phyloP scores from a whole-genome alignment of 139 green algal genomes.

The Chara braunii region DNA sequence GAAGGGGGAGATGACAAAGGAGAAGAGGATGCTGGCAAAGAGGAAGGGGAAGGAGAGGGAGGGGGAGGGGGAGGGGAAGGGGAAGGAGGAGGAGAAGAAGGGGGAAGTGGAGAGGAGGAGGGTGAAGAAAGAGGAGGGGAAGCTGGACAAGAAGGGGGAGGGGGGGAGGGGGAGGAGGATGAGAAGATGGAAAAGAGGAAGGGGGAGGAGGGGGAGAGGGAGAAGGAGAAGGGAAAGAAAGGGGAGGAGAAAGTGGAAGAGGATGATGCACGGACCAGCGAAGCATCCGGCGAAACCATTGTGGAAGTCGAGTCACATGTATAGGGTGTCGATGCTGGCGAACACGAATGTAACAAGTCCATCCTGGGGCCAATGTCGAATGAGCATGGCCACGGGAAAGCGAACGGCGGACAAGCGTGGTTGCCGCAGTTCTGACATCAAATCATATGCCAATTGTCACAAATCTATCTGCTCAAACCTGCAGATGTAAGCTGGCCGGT shows the following conservation, averaged over 20 bases:
- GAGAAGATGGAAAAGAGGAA: not conserved
- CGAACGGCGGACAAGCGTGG: no score
- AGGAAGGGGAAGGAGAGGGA: not conserved
- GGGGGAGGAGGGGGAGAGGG: not conserved
- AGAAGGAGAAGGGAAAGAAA: not conserved
- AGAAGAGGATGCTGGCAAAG: not conserved
- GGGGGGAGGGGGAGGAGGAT: not conserved
- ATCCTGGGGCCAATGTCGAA: no score
- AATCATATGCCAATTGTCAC: no score
- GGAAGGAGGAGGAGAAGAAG: not conserved
- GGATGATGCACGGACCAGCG: no score
- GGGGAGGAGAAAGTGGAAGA: not conserved
- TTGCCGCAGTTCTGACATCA: no score
- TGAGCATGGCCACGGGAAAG: no score
- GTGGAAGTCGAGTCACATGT: no score
- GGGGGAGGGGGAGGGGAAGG: not conserved
- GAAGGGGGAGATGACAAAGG: not conserved
- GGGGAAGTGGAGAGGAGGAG: not conserved
- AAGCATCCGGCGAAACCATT: no score
- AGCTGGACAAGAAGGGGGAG: not conserved
- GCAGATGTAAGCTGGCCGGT: no score
- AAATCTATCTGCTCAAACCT: no score
- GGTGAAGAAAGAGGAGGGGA: not conserved
- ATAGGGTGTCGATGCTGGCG: no score
- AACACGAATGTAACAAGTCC: no score